Evolutionary conservation across 495 filamentous ascomycete species (phyloP).

Genomic region (Tuber umbilicatum): DNA sequence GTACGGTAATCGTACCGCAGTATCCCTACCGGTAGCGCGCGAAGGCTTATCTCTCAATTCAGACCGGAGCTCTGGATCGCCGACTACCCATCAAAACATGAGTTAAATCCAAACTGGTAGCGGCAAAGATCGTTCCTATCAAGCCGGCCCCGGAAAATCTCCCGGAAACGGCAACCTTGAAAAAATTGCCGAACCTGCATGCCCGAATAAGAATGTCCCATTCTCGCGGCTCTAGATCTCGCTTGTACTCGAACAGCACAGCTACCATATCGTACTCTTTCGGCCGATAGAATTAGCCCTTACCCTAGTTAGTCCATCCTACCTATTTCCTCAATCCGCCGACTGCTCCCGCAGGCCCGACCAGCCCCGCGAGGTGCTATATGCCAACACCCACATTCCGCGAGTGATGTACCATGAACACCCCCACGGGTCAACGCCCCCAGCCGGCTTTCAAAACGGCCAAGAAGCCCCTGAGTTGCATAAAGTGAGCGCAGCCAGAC

Average conservation of each 20-base stretch:
- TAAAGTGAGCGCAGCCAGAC: background rate
- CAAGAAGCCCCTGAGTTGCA: background rate
- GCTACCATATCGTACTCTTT: background rate
- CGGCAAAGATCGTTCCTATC: background rate
- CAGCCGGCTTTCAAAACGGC: background rate
- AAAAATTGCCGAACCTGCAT: background rate
- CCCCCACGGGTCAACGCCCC: background rate
- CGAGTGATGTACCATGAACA: background rate
- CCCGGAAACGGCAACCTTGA: background rate
- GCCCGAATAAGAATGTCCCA: background rate
- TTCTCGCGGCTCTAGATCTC: background rate
- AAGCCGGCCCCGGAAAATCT: background rate
- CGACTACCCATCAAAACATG: background rate
- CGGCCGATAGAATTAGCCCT: background rate
- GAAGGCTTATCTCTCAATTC: background rate
- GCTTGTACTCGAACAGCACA: background rate
- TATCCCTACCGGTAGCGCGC: background rate
- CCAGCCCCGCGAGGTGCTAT: background rate
- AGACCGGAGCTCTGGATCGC: background rate
- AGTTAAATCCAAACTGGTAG: background rate
- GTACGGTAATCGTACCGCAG: too few relatives aligned
- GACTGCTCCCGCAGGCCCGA: background rate
- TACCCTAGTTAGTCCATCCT: background rate
- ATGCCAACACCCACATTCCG: background rate
- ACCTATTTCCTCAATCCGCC: background rate